Evolutionary conservation across 345 rosid genomes (phyloP), one percentile per base, ranked within the genome.

Genomic region (Citrus trifoliata): DNA sequence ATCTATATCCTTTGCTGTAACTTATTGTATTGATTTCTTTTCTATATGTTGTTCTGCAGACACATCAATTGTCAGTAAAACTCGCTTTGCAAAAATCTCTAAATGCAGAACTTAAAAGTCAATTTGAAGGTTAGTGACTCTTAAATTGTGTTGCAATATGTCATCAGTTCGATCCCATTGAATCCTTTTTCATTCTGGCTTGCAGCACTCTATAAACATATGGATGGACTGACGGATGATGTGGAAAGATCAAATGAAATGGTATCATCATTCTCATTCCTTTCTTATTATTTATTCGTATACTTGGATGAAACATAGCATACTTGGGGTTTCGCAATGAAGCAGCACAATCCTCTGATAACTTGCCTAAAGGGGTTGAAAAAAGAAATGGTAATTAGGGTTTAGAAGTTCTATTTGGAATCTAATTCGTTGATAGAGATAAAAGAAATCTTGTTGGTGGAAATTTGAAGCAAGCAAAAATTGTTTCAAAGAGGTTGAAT

Each of bases 181-280:
- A 27, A 61, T 79, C 71, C 19, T 58, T 67, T 64, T 42, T 72
- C 55, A 5, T 75, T 69, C 60, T 86, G 66, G 73, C 67, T 72
- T 86, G 83, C 87, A 93, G 97, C 87, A 66, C 82, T 93, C 14
- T 84, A 80, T 83, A 88, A 89, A 76, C 91, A 93, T 79, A 86
- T 88, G 94, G 95, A 90, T 51, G 90, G 90, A 27, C 82, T 96
- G 80, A 88, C 95, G 22, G 85, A 89, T 83, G 97, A 94, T 83
- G 91, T 90, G 8, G 98, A 94, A 85, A 90, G 91, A 83, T 93
- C 98, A 59, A 93, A 92, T 85, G 99, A 92, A 88, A 88, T 81
- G 95, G 97, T 96, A 64, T 37, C 9, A 71, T 58, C 10, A 70
- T 80, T 71, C 61, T 42, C 73, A 51, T 68, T 46, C 56, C 10